These are phyloP conservation scores for Camillea tinctor DNA, from an alignment of 2,329 filamentous ascomycete genomes.

Conservation along the genomic window DNA sequence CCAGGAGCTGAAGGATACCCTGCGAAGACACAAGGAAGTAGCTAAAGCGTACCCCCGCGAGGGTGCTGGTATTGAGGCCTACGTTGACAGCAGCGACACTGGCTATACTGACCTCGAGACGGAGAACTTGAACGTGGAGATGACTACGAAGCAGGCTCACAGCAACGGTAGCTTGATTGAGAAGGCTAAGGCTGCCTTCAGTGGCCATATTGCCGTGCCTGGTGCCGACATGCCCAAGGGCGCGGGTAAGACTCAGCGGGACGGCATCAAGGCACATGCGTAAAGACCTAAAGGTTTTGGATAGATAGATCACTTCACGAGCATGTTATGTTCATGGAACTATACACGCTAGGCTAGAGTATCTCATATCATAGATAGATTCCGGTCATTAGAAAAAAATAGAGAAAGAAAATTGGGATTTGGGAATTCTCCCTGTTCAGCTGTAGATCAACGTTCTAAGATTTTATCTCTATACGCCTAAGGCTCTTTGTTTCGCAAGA, in stretches of 20 bases:
- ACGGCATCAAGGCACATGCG: conserved; percentile 27
- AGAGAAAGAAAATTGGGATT: no score
- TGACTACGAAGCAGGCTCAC: conserved; percentile 16
- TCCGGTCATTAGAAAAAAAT: no score
- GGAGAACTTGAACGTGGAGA: conserved; percentile 39
- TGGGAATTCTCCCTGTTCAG: no score
- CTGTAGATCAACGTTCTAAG: no score
- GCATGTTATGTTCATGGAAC: no score
- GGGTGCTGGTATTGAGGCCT: conserved; percentile 67
- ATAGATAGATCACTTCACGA: no score
- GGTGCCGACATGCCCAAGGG: conserved; percentile 1
- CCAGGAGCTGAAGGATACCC: conserved; percentile 60
- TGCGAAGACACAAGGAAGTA: conserved; percentile 62
- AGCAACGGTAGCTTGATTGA: conserved; percentile 7
- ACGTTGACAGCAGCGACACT: conserved; percentile 67
- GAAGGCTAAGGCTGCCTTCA: conserved; percentile 10
- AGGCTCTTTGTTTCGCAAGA: no score
- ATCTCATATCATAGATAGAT: no score
- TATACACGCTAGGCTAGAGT: no score
- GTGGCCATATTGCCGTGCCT: conserved; percentile 8
- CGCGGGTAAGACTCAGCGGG: conserved; percentile 6
- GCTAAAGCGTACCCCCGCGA: conserved; percentile 62
- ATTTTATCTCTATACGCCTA: no score
- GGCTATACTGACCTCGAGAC: conserved; percentile 49
- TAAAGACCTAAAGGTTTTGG: conserved; percentile 2